A percentile compares a stretch with the other conserved stretches of the same genome.
Evolutionary conservation across 2,329 filamentous ascomycete species (phyloP).

Genomic region (Mariannaea elegans): DNA sequence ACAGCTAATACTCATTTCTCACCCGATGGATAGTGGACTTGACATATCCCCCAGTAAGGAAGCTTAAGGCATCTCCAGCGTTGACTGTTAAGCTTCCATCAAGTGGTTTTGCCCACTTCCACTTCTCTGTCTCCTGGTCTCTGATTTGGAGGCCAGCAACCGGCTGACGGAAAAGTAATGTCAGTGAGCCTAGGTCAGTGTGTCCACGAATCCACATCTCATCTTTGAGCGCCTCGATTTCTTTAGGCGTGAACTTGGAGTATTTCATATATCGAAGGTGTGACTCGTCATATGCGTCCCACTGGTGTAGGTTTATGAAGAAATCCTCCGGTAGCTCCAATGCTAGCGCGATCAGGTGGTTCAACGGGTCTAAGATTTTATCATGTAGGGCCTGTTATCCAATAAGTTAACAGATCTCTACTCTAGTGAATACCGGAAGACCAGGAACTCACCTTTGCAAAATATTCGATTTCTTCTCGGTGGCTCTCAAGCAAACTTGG

Average conservation of each 20-base stretch:
- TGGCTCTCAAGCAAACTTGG: constrained; percentile 58
- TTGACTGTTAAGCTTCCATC: constrained; percentile 61
- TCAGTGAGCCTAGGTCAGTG: constrained; percentile 64
- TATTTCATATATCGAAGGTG: constrained; percentile 71
- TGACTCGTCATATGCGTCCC: constrained; percentile 63
- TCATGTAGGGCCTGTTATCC: constrained; percentile 53
- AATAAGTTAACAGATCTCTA: not conserved
- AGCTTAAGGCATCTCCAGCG: constrained; percentile 56
- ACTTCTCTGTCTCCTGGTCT: constrained; percentile 53
- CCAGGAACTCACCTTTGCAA: constrained; percentile 48
- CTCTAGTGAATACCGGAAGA: not conserved
- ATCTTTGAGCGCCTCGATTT: constrained; percentile 52
- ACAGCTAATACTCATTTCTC: too few species aligned
- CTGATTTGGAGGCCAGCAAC: constrained; percentile 63
- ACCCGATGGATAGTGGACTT: constrained; percentile 51
- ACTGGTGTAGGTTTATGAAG: constrained; percentile 60
- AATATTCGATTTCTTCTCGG: constrained; percentile 64
- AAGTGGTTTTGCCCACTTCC: constrained; percentile 59
- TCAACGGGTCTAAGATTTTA: constrained; percentile 63
- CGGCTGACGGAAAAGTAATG: constrained; percentile 66
- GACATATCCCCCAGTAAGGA: constrained; percentile 57
- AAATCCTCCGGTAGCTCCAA: constrained; percentile 68
- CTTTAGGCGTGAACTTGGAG: constrained; percentile 54
- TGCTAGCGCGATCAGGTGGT: constrained; percentile 68
- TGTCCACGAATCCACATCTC: constrained; percentile 57